Evolutionary conservation across 192 early-diverging fungal species (phyloP), one percentile per base, ranked within the genome.

Genomic region (Funneliformis mosseae): DNA sequence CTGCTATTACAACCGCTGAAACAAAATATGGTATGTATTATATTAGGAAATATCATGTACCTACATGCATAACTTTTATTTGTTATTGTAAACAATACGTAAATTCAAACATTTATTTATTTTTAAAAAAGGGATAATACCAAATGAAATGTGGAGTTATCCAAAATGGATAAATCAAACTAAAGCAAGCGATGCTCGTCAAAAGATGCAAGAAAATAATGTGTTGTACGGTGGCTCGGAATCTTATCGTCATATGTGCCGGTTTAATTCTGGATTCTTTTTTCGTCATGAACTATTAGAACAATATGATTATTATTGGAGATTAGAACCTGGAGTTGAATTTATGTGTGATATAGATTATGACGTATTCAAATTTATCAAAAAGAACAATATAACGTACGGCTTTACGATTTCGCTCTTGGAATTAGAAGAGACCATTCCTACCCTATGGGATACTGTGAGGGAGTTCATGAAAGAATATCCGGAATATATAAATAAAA

Each of bases 221-320:
- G 90, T 96, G 5, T 87, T 93, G 38, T 96, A 95, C 76, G 95
- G 93, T 3, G 91, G 86, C 14, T 89, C 87, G 43, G 86, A 93
- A 75, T 90, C 92, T 14, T 97, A 97, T 84, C 92, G 95, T 45
- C 94, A 97, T 76, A 97, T 97, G 95, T 97, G 95, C 68, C 88
- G 95, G 59, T 97, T 79, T 69, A 85, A 93, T 69, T 94, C 93
- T 18, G 95, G 95, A 21, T 96, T 92, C 78, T 93, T 96, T 75
- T 94, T 88, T 80, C 84, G 89, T 21, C 94, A 96, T 76, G 90
- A 90, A 42, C 83, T 96, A 6, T 84, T 92, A 69, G 81, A 87
- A 25, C 74, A 91, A 77, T 94, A 88, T 80, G 92, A 95, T 27
- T 96, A 88, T 80, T 96, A 94, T 86, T 96, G 95, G 95, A 87